Evolutionary conservation across 257 asterid genomes (phyloP).

Genomic region (Solanum gandarillasii): DNA sequence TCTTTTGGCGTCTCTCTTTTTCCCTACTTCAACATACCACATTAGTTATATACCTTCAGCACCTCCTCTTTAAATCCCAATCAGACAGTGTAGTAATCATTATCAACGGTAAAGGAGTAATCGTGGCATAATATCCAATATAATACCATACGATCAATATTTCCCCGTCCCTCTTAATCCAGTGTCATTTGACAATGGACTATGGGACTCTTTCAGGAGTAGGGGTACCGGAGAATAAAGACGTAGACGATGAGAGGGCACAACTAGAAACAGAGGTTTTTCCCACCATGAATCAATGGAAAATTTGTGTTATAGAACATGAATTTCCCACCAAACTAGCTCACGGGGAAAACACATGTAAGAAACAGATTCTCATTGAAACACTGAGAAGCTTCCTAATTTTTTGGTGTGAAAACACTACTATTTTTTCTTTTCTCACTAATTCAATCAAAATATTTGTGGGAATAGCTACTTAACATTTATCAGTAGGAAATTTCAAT

Average conservation of each 20-base stretch:
- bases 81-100: neutral
- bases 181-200: neutral
- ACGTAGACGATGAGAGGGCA: neutral
- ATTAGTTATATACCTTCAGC: neutral
- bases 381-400: neutral
- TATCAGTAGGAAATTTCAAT: neutral
- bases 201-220: neutral
- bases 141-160: neutral
- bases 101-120: neutral
- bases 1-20: neutral
- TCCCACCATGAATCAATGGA: neutral
- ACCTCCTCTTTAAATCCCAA: neutral
- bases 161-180: neutral
- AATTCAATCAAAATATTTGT: neutral
- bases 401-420: neutral
- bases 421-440: neutral
- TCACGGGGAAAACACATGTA: neutral
- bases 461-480: neutral
- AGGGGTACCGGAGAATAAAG: neutral
- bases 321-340: neutral
- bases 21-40: neutral
- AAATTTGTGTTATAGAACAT: neutral
- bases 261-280: neutral
- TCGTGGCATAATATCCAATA: neutral
- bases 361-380: neutral